Evolutionary conservation across 805 yeast species (phyloP).

Genomic region (Zygoascus biomembranicola): DNA sequence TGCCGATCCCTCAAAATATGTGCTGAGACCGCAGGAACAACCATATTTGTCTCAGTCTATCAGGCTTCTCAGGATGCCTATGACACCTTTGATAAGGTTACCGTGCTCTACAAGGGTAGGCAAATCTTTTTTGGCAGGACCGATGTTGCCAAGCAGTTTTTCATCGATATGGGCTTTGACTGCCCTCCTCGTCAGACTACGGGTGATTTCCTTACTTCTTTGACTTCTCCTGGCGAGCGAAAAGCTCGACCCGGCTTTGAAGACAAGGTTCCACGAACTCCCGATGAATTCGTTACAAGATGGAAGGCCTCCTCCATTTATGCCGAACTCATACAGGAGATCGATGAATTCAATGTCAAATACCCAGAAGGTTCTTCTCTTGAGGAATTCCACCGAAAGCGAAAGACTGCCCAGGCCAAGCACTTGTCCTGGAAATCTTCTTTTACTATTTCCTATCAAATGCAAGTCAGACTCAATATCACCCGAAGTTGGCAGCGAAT

Average conservation of each 20-base stretch:
- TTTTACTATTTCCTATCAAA: constrained; percentile 36
- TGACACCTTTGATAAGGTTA: constrained; percentile 53
- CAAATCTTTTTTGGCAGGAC: constrained; percentile 62
- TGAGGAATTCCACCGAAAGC: constrained; percentile 29
- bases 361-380: constrained; percentile 29
- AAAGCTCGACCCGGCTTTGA: constrained; percentile 40
- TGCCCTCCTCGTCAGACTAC: constrained; percentile 62
- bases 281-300: constrained; percentile 50
- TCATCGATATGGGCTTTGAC: constrained; percentile 54
- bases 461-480: constrained; percentile 44
- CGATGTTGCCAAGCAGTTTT: constrained; percentile 45
- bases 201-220: constrained; percentile 62
- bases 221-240: constrained; percentile 62
- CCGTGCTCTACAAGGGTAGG: constrained; percentile 49
- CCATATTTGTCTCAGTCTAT: constrained; percentile 61
- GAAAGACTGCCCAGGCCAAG: constrained; percentile 28
- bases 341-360: constrained; percentile 35
- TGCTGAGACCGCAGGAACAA: constrained; percentile 44
- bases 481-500: constrained; percentile 49
- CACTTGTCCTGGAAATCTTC: constrained; percentile 33
- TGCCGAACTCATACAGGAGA: constrained; percentile 34
- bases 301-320: constrained; percentile 50
- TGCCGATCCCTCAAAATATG: constrained; percentile 55
- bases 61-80: constrained; percentile 64
- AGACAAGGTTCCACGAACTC: constrained; percentile 47